Percentiles rank a stretch among this genome's conserved stretches.
Evolutionary conservation across 2,329 filamentous ascomycete species (phyloP).

Genomic region (Arthrocladium fulminans): DNA sequence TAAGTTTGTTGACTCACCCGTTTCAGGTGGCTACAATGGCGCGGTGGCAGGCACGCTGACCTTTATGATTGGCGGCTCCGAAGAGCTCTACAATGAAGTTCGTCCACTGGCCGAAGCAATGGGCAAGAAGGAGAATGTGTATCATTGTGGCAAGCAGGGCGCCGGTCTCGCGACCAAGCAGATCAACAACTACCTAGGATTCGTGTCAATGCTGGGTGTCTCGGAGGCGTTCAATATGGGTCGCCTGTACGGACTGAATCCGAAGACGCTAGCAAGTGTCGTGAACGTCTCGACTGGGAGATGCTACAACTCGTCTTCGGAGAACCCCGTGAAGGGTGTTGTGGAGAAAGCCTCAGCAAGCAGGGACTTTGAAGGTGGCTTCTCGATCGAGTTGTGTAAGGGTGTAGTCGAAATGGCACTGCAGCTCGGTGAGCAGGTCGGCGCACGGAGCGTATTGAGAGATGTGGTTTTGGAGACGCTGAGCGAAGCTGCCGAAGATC

Average conservation of each 20-base stretch:
- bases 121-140: conserved; percentile 42
- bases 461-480: conserved; percentile 44
- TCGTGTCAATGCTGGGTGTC: conserved; percentile 22
- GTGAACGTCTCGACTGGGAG: conserved; percentile 23
- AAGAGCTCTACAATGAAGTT: conserved; percentile 26
- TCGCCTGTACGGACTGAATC: conserved; percentile 23
- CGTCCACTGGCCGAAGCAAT: conserved; percentile 37
- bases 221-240: conserved; percentile 26
- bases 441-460: conserved; percentile 43
- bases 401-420: conserved; percentile 51
- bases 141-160: conserved; percentile 26
- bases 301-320: conserved; percentile 25
- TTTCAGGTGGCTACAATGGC: conserved; percentile 46
- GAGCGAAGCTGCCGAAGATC: conserved; percentile 43
- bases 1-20: conserved; percentile 46
- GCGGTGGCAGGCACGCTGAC: conserved; percentile 44
- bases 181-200: conserved; percentile 27
- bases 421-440: conserved; percentile 46
- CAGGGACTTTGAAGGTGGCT: conserved; percentile 32
- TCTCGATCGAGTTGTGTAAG: conserved; percentile 52
- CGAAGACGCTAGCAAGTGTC: conserved; percentile 24
- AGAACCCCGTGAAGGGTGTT: conserved; percentile 31
- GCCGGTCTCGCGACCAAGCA: conserved; percentile 26
- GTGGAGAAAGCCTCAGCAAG: conserved; percentile 33
- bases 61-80: conserved; percentile 47